Evolutionary conservation across 192 early-diverging fungal species (phyloP).

Genomic region (Umbelopsis isabellina): DNA sequence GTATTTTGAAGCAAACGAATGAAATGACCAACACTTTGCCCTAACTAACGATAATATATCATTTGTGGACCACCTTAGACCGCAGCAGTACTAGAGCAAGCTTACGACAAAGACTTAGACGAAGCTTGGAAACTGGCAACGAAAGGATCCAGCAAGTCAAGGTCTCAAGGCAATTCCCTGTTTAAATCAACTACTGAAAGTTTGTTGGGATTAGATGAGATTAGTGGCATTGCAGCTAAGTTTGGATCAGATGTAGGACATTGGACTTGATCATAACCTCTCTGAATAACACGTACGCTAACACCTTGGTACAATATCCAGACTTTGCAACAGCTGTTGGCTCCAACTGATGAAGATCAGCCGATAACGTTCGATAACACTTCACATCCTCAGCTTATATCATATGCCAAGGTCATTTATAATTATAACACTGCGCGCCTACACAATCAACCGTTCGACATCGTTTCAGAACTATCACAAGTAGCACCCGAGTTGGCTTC

Average conservation of each 20-base stretch:
- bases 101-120: conserved; percentile 11
- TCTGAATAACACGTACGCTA: not conserved
- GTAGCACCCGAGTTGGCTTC: not conserved
- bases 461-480: not conserved
- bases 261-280: too few relatives aligned
- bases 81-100: not conserved
- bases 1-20: not conserved
- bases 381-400: conserved; percentile 1
- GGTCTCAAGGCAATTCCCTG: not conserved
- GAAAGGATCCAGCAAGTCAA: not conserved
- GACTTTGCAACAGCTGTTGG: conserved; percentile 18
- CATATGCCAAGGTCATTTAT: not conserved
- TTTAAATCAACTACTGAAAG: conserved; percentile 1
- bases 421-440: not conserved
- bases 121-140: not conserved
- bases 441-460: not conserved
- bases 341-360: conserved; percentile 6
- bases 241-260: conserved; percentile 10
- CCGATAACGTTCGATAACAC: not conserved
- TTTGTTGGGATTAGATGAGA: conserved; percentile 3
- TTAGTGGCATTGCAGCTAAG: conserved; percentile 9
- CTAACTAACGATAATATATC: not conserved
- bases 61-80: not conserved
- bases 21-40: not conserved
- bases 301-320: not conserved